Evolutionary conservation across 805 yeast species (phyloP), one percentile per base, ranked within the genome.

Genomic region (Wickerhamomyces tratensis): DNA sequence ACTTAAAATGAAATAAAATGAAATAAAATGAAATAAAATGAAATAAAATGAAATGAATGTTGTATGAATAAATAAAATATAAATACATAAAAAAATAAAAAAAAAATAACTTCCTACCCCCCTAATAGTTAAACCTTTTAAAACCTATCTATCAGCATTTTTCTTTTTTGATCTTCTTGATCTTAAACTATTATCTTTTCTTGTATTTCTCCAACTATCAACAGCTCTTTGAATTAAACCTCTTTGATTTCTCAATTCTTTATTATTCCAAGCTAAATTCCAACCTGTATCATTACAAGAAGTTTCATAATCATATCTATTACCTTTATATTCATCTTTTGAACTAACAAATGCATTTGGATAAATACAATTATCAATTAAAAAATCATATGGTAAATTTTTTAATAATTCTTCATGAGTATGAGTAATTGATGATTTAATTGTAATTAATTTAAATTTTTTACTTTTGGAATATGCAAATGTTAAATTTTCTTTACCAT

Each of bases 221-320:
- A 72, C 77, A 1, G 77, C 77, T 30, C 77, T 59, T 49, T 72
- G 77, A 13, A 71, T 63, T 13, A 73, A 52, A 1, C 77, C 77
- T 27, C 74, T 59, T 30, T 67, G 66, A 39, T 56, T 56, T 26
- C 68, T 61, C n/a, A 73, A 56, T 25, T 59, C 59, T 0, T 73
- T 69, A 46, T 72, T 72, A 34, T 61, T 53, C 52, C 55, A 61
- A 6, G 69, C 63, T 30, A 72, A 52, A n/a, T 62, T 59, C 76
- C 77, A 71, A 5, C 76, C 77, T 36, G 72, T 62, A 27, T 59
- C 57, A 48, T 72, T 72, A 56, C 78, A 73, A 37, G 63, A 67
- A 34, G 63, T 62, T 48, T 72, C 78, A 49, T 72, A 72, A 35
- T 55, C 49, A 12, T 63, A 66, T 31, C 78, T 59, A 41, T 69